phyloP scores from a whole-genome alignment of 148 eudicot species.

The Rhododendron henanense region DNA sequence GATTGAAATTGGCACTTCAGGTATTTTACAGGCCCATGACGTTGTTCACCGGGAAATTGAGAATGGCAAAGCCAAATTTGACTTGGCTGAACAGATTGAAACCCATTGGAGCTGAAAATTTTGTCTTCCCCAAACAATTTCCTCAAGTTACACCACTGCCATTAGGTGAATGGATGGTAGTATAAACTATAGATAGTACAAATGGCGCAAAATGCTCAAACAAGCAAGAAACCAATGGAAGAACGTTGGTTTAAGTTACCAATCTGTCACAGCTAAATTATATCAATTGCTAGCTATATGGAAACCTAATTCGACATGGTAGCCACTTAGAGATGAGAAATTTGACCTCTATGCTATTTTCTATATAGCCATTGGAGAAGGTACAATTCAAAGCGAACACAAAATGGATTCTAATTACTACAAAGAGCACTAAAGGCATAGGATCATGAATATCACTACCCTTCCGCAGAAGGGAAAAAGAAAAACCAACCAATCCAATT shows the following conservation, averaged over 20 bases:
- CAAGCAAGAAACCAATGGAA: not conserved
- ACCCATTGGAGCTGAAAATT: not conserved
- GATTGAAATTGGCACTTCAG: not conserved
- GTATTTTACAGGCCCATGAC: not conserved
- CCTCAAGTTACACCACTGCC: not conserved
- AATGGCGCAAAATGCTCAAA: not conserved
- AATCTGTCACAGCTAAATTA: not conserved
- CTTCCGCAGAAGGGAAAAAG: not conserved
- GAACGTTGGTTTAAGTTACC: not conserved
- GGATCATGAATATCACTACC: not conserved
- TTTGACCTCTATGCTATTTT: not conserved
- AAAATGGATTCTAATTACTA: not conserved
- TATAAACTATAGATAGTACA: not conserved
- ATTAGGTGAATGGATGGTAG: not conserved
- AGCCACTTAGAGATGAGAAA: not conserved
- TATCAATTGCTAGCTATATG: not conserved
- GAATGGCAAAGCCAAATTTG: not conserved
- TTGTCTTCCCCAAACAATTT: not conserved
- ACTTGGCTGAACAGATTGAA: not conserved
- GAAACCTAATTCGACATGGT: not conserved
- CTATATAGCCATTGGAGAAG: not conserved
- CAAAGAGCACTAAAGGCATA: not conserved
- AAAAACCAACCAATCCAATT: not conserved
- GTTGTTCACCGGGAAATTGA: not conserved
- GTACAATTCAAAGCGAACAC: not conserved